Base-by-base conservation (phyloP, 768 basidiomycete genomes). In the Russula brevipes region DNA sequence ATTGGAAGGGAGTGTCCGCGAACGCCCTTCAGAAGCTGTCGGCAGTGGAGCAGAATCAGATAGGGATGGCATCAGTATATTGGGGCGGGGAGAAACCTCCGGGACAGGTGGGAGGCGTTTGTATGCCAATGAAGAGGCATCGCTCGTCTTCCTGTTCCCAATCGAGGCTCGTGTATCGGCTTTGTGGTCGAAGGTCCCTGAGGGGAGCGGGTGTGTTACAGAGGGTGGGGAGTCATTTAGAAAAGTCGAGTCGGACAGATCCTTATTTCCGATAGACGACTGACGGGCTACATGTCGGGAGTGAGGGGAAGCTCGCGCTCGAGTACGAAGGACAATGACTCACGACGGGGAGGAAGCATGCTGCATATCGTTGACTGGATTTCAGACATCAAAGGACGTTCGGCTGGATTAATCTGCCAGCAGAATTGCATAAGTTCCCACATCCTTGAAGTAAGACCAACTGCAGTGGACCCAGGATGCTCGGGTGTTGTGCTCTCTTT, bases 351-450 rank as follows among this genome's bases (percentile, higher is more conserved):
- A 45, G 58, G 53, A 19, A 41, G 39, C 33, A 55, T 44, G 8
- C 24, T 9, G 33, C 30, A 14, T 50, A 64, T 60, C 6, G 39
- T 24, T 5, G 10, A 35, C 24, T 33, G 54, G 24, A 64, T 24
- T 7, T 8, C 14, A 39, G 33, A n/a, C 59, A 64, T 60, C n/a
- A 47, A 44, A 51, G 58, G 63, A 2, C 63, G 63, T 31, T 33
- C 36, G 4, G 35, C 30, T 12, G 63, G 49, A 1, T 45, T 12
- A 6, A 35, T 16, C 33, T 55, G 19, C 63, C 63, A 64, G 47
- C 63, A 64, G 9, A 47, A 60, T 50, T 55, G 39, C 59, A 64
- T 60, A 12, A 64, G 35, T 4, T 60, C 63, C 63, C 63, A 64
- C 63, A 64, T 64, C 17, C 35, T 55, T 16, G 46, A 30, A 31